Base-by-base conservation (phyloP, 2,329 filamentous ascomycete species). In the Akanthomyces uredinophilus region DNA sequence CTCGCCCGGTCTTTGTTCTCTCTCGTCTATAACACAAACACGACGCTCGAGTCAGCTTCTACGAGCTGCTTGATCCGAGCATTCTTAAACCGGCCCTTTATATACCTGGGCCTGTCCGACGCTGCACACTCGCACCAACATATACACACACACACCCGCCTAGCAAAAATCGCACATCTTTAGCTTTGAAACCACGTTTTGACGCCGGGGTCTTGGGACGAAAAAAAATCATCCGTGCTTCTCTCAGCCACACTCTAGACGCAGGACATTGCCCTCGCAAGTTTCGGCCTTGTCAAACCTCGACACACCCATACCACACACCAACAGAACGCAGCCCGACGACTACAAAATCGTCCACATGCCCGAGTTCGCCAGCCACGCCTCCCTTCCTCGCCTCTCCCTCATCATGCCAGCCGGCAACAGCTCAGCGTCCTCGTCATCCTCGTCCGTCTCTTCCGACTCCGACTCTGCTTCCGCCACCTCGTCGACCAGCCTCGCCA, bases 401-500 rank as follows among this genome's bases (percentile, higher is more conserved):
- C 29, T 61, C 63, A 53, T 65, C 62, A 54, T 66, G 65, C 62
- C 64, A 24, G 44, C 63, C n/a, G 52, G 41, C 52, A 20, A 54
- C 63, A 75, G 73, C 71, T 70, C 73, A 8, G 46, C 46, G 10
- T 76, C 76, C 18, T 1, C 76, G 75, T 51, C 59, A 29, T 60
- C 63, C 39, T 32, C 58, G 32, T 60, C 65, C 8, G 74, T 76
- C 0, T 77, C 77, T 64, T 77, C 78, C 68, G 79, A 78, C 44
- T 77, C 78, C 63, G 65, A 74, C 53, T 78, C 79, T 11, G 74
- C 75, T 13, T 70, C 75, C 24, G 67, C 74, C 6, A 68, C 69
- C 53, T 70, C 70, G 52, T 66, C 65, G 62, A 59, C 68, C 56
- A 65, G 71, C 37, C 74, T 73, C 73, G 80, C 77, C 72, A 82